These are phyloP conservation scores for Cryptococcus sp. DNA, from an alignment of 1,284 basidiomycete genomes.

Conservation along the genomic window DNA sequence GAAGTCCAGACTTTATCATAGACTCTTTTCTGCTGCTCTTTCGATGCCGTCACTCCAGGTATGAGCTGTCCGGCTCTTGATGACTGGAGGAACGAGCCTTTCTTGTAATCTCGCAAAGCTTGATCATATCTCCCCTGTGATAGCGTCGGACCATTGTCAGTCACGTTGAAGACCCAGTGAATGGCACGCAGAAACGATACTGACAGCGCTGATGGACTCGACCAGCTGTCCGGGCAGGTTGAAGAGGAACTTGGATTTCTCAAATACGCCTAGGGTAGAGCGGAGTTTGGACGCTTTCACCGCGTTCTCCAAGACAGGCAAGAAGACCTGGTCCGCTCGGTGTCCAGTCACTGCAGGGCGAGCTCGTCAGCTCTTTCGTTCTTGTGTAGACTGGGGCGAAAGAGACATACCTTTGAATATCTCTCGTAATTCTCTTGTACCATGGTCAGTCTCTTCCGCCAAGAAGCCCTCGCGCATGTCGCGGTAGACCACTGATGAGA, in stretches of 20 bases:
- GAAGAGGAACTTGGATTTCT: constrained; percentile 97
- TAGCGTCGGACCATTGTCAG: neutral
- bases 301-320: constrained; percentile 93
- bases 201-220: constrained; percentile 82
- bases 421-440: constrained; percentile 76
- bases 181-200: constrained; percentile 39
- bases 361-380: neutral
- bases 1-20: constrained; percentile 95
- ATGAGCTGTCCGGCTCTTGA: constrained; percentile 81
- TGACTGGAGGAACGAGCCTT: constrained; percentile 88
- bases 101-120: constrained; percentile 94
- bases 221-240: constrained; percentile 91
- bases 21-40: constrained; percentile 82
- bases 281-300: constrained; percentile 91
- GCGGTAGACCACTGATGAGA: constrained; percentile 71
- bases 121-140: constrained; percentile 87
- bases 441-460: constrained; percentile 74
- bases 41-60: constrained; percentile 56
- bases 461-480: constrained; percentile 93
- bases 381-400: neutral
- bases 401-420: constrained; percentile 71
- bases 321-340: constrained; percentile 93
- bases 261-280: constrained; percentile 91
- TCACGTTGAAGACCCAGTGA: neutral
- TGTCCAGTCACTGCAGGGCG: constrained; percentile 61